Evolutionary conservation across 176 grass and related monocot species (phyloP).

Genomic region (Thinopyrum elongatum): DNA sequence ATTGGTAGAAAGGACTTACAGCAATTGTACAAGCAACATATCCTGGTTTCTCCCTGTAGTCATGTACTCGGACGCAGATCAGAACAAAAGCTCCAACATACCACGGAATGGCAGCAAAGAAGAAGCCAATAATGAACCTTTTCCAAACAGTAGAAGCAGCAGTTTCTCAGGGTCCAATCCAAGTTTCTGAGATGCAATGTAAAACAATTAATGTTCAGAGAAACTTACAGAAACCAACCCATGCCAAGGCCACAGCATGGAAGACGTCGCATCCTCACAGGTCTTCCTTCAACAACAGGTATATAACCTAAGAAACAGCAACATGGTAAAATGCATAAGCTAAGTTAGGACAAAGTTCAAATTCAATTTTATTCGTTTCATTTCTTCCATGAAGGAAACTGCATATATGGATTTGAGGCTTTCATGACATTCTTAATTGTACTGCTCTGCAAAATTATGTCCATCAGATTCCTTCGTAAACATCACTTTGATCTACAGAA

Average conservation of each 20-base stretch:
- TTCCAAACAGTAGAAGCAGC: conserved; percentile 24
- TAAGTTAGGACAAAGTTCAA: neutral
- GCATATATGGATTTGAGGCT: neutral
- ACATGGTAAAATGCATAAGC: neutral
- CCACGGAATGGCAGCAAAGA: conserved; percentile 95
- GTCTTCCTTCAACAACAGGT: conserved; percentile 79
- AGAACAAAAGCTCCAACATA: conserved; percentile 91
- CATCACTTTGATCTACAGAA: neutral
- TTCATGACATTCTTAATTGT: neutral
- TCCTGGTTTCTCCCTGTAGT: conserved; percentile 92
- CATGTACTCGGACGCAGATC: conserved; percentile 71
- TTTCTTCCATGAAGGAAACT: conserved; percentile 4
- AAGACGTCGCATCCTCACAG: conserved; percentile 76
- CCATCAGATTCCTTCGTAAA: neutral
- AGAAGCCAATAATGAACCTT: conserved; percentile 92
- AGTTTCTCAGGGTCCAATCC: conserved; percentile 16
- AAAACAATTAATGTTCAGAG: conserved; percentile 19
- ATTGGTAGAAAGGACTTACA: conserved; percentile 54
- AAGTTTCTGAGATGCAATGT: neutral
- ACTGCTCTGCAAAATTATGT: neutral
- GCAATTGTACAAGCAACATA: conserved; percentile 90
- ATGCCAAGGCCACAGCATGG: conserved; percentile 89
- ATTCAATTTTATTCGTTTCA: neutral
- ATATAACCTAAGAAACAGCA: conserved; percentile 56
- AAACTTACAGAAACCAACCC: conserved; percentile 87